Evolutionary conservation across 371 early-diverging fungal genomes (phyloP).

Genomic region (Zychaea mexicana): DNA sequence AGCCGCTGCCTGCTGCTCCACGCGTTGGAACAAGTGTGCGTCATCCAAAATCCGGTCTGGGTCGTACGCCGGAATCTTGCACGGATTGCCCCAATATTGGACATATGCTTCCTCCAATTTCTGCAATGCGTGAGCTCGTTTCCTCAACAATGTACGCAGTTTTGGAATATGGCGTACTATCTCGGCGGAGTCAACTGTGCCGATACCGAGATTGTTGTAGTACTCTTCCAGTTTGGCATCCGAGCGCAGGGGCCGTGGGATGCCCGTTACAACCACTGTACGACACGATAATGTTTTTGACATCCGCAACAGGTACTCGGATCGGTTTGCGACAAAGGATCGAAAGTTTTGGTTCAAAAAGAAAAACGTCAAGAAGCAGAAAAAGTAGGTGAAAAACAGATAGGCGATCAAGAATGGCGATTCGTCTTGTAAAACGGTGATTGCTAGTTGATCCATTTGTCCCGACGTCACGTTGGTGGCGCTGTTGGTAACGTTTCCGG

Average conservation of each 20-base stretch:
- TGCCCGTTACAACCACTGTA: conserved; percentile 58
- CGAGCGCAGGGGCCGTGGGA: conserved; percentile 46
- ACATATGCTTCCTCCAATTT: conserved; percentile 45
- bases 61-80: conserved; percentile 38
- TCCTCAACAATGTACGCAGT: conserved; percentile 30
- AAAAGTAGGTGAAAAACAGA: conserved; percentile 56
- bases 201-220: conserved; percentile 53
- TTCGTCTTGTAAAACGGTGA: conserved; percentile 28
- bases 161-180: conserved; percentile 54
- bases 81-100: conserved; percentile 53
- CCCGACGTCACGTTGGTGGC: conserved; percentile 6
- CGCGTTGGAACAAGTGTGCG: conserved; percentile 27
- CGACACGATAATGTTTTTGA: conserved; percentile 44
- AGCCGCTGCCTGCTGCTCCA: conserved; percentile 12
- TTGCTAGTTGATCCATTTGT: conserved; percentile 28
- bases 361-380: conserved; percentile 52
- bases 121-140: conserved; percentile 35
- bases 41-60: conserved; percentile 46
- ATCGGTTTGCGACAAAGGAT: conserved; percentile 45
- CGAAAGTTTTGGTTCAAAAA: conserved; percentile 53
- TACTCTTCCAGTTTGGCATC: conserved; percentile 53
- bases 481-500: conserved; percentile 16
- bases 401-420: conserved; percentile 52
- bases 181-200: conserved; percentile 54
- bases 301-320: conserved; percentile 45